These are phyloP conservation scores for Cylindrodendrum hubeiense DNA, from an alignment of 2,329 filamentous ascomycete genomes.

Conservation along the genomic window DNA sequence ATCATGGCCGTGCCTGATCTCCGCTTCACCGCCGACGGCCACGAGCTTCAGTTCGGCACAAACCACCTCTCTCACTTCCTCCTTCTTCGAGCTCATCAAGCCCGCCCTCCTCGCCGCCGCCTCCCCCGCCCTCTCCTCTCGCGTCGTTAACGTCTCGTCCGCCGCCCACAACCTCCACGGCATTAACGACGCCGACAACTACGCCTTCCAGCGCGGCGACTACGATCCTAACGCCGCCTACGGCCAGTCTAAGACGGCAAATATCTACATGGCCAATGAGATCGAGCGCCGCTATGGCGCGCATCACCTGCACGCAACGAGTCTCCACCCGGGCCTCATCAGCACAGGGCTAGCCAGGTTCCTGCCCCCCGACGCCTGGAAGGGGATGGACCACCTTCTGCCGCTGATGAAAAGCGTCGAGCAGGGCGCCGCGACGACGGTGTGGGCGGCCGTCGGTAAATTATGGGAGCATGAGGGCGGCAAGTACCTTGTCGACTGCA, in stretches of 20 bases:
- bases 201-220: slow-evolving; percentile 29
- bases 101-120: not conserved
- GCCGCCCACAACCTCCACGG: not conserved
- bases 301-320: slow-evolving; percentile 50
- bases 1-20: slow-evolving; percentile 29
- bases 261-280: slow-evolving; percentile 55
- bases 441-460: slow-evolving; percentile 12
- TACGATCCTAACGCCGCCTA: slow-evolving; percentile 53
- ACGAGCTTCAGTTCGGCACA: slow-evolving; percentile 30
- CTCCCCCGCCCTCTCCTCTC: not conserved
- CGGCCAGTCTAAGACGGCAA: slow-evolving; percentile 63
- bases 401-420: slow-evolving; percentile 6
- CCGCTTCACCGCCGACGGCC: slow-evolving; percentile 21
- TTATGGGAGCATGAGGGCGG: slow-evolving; percentile 17
- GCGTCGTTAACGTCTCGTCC: slow-evolving; percentile 12
- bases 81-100: slow-evolving; percentile 22
- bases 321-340: slow-evolving; percentile 48
- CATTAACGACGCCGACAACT: slow-evolving; percentile 12
- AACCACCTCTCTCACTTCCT: slow-evolving; percentile 37
- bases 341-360: slow-evolving; percentile 13
- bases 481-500: slow-evolving; percentile 7
- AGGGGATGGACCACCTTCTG: not conserved
- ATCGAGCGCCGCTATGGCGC: not conserved
- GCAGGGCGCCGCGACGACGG: slow-evolving; percentile 16
- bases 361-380: not conserved